A percentile compares a stretch with the other conserved stretches of the same genome.
Evolutionary conservation across 164 flowering plant genomes (phyloP).

Genomic region (Piper longum): DNA sequence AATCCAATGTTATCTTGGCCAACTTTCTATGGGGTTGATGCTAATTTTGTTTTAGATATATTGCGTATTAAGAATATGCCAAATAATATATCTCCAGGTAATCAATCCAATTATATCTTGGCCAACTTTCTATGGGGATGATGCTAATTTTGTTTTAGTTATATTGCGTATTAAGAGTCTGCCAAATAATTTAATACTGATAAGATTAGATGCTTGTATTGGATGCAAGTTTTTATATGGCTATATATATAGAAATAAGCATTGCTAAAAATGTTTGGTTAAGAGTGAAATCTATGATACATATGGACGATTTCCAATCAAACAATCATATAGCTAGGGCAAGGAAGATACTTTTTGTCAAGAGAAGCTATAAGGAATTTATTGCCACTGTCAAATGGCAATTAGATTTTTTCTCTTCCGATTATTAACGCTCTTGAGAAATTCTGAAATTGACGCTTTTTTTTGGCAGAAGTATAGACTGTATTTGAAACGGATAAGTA

Average conservation of each 20-base stretch:
- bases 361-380: no score
- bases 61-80: no score
- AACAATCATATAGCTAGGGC: no score
- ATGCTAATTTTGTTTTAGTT: not conserved
- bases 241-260: no score
- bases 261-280: no score
- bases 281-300: no score
- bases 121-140: not conserved
- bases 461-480: constrained; percentile 77
- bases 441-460: not conserved
- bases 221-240: no score
- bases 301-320: no score
- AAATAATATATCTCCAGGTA: not conserved
- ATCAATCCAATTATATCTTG: not conserved
- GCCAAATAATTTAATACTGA: not conserved
- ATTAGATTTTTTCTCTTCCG: no score
- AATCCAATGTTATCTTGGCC: not conserved
- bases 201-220: not conserved
- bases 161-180: not conserved
- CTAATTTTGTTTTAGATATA: not conserved
- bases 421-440: no score
- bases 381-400: no score
- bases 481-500: constrained; percentile 56
- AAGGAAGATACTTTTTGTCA: no score
- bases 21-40: not conserved